Conservation (phyloP, 2,329 filamentous ascomycete genomes). For the Dichotomopilus funicola region DNA sequence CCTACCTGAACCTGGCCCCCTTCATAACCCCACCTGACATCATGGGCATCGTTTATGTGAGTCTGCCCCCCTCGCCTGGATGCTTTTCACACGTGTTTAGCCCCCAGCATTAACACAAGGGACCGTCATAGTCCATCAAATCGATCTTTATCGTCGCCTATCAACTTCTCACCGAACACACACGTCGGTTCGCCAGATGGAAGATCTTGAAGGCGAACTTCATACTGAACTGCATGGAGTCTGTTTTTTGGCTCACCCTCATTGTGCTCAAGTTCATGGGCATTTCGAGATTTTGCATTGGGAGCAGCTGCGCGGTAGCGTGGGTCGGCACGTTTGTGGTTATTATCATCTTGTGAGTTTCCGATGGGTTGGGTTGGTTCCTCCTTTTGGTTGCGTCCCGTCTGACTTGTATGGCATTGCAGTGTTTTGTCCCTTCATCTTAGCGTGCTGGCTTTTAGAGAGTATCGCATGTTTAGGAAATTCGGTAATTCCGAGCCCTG, state of each 20-base stretch:
- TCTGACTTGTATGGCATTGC: background rate
- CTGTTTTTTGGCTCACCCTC: slow-evolving; percentile 37
- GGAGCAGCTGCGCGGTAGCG: slow-evolving; percentile 15
- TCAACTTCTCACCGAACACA: slow-evolving; percentile 34
- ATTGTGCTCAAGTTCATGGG: slow-evolving; percentile 26
- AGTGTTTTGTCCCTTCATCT: slow-evolving; percentile 1
- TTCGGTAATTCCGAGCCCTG: background rate
- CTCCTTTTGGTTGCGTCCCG: background rate
- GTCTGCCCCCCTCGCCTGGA: background rate
- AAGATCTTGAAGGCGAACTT: slow-evolving; percentile 35
- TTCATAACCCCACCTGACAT: slow-evolving; percentile 2
- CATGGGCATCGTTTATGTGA: slow-evolving; percentile 5
- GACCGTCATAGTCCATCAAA: slow-evolving; percentile 28
- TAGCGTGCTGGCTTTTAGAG: background rate
- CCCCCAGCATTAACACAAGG: background rate
- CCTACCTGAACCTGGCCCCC: slow-evolving; percentile 1
- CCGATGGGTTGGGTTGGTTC: background rate
- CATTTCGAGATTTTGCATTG: slow-evolving; percentile 16
- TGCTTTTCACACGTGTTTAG: too few relatives aligned
- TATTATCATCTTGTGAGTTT: slow-evolving; percentile 13
- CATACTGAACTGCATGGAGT: slow-evolving; percentile 36
- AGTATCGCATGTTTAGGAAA: slow-evolving; percentile 1
- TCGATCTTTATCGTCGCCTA: slow-evolving; percentile 36
- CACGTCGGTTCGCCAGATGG: slow-evolving; percentile 30
- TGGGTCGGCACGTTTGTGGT: slow-evolving; percentile 12